Evolutionary conservation across 805 yeast genomes (phyloP).

Genomic region (Ogataea paradorogensis): DNA sequence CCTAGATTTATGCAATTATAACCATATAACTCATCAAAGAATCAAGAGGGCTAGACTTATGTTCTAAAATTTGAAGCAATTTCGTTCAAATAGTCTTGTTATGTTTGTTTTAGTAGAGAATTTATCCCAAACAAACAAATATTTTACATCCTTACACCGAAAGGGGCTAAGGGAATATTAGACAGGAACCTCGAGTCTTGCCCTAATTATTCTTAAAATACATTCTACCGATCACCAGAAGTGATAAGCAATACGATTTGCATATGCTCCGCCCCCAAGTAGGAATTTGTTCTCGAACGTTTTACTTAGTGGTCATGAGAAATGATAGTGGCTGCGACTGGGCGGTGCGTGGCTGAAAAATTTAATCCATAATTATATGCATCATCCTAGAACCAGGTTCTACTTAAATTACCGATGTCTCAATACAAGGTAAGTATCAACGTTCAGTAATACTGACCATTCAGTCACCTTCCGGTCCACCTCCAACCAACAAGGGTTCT

Average conservation of each 20-base stretch:
- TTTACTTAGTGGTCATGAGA: too few relatives aligned
- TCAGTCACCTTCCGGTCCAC: constrained; percentile 11
- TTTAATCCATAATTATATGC: neutral
- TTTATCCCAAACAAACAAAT: constrained; percentile 9
- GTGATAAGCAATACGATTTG: too few relatives aligned
- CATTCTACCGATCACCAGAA: too few relatives aligned
- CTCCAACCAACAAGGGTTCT: constrained; percentile 10
- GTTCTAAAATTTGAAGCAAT: neutral
- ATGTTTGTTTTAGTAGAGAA: constrained; percentile 4
- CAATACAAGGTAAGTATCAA: constrained; percentile 11
- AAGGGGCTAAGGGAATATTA: neutral
- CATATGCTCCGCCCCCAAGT: neutral
- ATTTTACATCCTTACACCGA: constrained; percentile 6
- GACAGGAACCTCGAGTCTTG: too few relatives aligned
- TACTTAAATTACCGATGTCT: neutral
- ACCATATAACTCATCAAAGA: neutral
- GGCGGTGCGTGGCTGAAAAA: constrained; percentile 1
- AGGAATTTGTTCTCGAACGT: too few relatives aligned
- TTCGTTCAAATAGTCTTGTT: neutral
- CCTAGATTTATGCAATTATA: neutral
- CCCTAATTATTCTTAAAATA: neutral
- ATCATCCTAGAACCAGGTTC: neutral
- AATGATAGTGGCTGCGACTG: neutral
- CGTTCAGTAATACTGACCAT: neutral
- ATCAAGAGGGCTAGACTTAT: too few relatives aligned